Base-by-base conservation (phyloP, 805 yeast species). In the Saccharomycopsis sp. region DNA sequence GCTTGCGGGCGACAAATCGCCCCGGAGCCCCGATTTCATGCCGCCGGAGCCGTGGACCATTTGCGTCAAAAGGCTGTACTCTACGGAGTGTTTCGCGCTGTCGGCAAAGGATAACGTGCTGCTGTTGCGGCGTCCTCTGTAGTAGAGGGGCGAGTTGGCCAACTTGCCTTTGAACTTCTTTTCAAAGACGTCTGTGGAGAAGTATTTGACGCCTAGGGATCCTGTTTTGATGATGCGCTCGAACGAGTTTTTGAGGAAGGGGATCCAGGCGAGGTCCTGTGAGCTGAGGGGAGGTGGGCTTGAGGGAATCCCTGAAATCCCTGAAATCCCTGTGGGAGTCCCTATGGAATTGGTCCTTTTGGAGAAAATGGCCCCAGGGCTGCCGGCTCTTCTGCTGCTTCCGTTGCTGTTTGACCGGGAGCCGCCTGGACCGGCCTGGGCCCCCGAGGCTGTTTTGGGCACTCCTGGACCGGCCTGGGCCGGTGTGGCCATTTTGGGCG, bases 221-320 rank as follows among this genome's bases (percentile, higher is more conserved):
- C 84, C 84, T 20, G 75, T 75, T 60, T 76, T 77, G 50, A 79
- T 58, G 2, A 82, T 72, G 57, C 85, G 67, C 64, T 82, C 87
- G 51, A 79, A 78, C 0, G 73, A 67, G 63, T 79, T 77, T n/a
- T 63, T 67, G 55, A 82, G 69, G 63, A 71, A 79, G 34, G 71
- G 66, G 15, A 67, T 68, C 85, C 85, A 82, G 2, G 79, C 78
- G 40, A 72, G 63, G 63, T 82, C 87, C 18, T 80, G 8, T 2
- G 57, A 12, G 7, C 50, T 47, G 40, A 47, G 20, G n/a, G n/a
- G n/a, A n/a, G n/a, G n/a, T n/a, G n/a, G n/a, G n/a, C n/a, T n/a
- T n/a, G n/a, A 14, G n/a, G n/a, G n/a, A n/a, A n/a, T n/a, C n/a
- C n/a, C n/a, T n/a, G n/a, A n/a, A n/a, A n/a, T n/a, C n/a, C n/a